phyloP scores from a whole-genome alignment of 805 yeast genomes.

The Metschnikowia matae region DNA sequence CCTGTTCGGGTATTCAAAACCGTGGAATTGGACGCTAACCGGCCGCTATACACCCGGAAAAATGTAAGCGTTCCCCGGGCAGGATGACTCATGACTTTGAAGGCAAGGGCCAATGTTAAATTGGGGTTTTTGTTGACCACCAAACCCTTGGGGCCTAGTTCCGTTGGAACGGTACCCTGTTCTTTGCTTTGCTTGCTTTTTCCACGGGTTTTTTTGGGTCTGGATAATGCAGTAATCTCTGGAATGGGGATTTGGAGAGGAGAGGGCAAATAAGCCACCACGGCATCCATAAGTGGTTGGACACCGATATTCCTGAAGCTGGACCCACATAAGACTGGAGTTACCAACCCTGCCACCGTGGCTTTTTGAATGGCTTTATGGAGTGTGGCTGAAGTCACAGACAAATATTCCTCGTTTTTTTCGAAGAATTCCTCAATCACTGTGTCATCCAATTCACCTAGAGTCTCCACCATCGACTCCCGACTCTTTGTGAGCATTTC shows the following conservation, averaged over 20 bases:
- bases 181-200: conserved; percentile 16
- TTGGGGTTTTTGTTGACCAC: conserved; percentile 54
- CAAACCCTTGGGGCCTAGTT: conserved; percentile 44
- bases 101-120: conserved; percentile 76
- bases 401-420: conserved; percentile 61
- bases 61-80: conserved; percentile 79
- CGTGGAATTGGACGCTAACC: conserved; percentile 55
- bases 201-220: conserved; percentile 16
- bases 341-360: conserved; percentile 53
- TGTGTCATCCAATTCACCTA: conserved; percentile 77
- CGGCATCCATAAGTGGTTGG: conserved; percentile 76
- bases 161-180: conserved; percentile 26
- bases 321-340: conserved; percentile 90
- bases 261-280: conserved; percentile 73
- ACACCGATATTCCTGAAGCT: conserved; percentile 91
- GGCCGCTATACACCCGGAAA: conserved; percentile 85
- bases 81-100: conserved; percentile 85
- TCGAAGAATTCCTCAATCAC: conserved; percentile 77
- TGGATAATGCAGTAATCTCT: conserved; percentile 33
- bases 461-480: conserved; percentile 75
- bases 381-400: conserved; percentile 53
- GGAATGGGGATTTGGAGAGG: conserved; percentile 66
- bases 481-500: conserved; percentile 55
- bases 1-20: conserved; percentile 70
- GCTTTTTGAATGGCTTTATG: conserved; percentile 58